A percentile compares a stretch with the other conserved stretches of the same genome.
Evolutionary conservation across 495 filamentous ascomycete genomes (phyloP).

Genomic region (Durotheca rogersii): DNA sequence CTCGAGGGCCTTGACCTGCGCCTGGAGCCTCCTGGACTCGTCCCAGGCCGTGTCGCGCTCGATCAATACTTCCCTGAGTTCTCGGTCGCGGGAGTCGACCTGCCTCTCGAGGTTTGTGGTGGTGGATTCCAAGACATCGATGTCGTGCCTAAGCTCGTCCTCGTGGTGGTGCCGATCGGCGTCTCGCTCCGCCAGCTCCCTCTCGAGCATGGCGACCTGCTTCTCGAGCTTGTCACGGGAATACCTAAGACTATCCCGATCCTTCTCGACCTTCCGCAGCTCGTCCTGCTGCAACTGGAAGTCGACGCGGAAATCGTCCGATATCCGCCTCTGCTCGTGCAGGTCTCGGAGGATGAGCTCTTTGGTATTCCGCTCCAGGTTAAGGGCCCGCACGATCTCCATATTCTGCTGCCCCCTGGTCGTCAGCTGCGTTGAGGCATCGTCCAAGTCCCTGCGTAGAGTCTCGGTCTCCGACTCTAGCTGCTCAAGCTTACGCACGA

Average conservation of each 20-base stretch:
- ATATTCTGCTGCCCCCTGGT: conserved; percentile 28
- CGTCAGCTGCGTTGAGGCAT: conserved; percentile 32
- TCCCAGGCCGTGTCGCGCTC: conserved; percentile 16
- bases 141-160: conserved; percentile 36
- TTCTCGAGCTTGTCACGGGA: conserved; percentile 35
- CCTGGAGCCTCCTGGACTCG: conserved; percentile 19
- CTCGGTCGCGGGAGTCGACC: conserved; percentile 40
- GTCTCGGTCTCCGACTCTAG: conserved; percentile 43
- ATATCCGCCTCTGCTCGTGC: conserved; percentile 43
- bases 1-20: conserved; percentile 23
- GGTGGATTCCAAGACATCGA: conserved; percentile 38
- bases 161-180: conserved; percentile 43
- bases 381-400: conserved; percentile 27
- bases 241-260: conserved; percentile 39
- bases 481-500: conserved; percentile 43
- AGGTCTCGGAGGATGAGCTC: conserved; percentile 39
- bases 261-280: conserved; percentile 44
- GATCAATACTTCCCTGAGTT: conserved; percentile 34
- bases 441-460: conserved; percentile 41
- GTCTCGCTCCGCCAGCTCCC: conserved; percentile 37
- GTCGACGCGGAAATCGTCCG: conserved; percentile 47
- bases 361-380: conserved; percentile 33
- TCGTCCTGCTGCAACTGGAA: conserved; percentile 39
- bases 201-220: conserved; percentile 35
- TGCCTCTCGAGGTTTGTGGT: conserved; percentile 40